Evolutionary conservation across 257 asterid genomes (phyloP).

Genomic region (Solanum ahanhuiri): DNA sequence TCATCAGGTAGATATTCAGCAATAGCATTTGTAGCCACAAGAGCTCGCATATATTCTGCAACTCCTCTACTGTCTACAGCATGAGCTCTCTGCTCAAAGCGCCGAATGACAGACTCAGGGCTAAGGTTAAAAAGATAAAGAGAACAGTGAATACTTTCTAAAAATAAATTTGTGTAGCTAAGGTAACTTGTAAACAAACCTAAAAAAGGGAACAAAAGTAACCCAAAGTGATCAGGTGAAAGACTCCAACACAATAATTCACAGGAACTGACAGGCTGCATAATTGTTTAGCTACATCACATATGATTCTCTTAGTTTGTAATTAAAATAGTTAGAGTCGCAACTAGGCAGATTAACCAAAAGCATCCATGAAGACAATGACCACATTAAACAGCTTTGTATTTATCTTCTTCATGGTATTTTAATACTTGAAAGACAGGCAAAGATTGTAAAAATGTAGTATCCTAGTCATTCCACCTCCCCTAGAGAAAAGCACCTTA

Average conservation of each 20-base stretch:
- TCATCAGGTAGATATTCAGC: conserved; percentile 90
- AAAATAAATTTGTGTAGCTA: background rate
- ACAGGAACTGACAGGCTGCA: background rate
- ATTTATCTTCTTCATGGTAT: background rate
- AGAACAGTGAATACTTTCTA: conserved; percentile 11
- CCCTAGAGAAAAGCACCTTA: background rate
- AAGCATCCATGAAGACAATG: background rate
- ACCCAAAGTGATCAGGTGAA: background rate
- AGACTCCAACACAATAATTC: background rate
- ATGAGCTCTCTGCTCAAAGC: conserved; percentile 84
- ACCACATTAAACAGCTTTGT: background rate
- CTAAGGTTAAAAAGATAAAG: conserved; percentile 20
- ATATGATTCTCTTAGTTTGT: background rate
- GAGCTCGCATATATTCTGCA: conserved; percentile 80
- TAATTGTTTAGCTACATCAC: background rate
- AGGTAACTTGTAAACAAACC: background rate
- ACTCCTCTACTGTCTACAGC: conserved; percentile 94
- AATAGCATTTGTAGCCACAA: conserved; percentile 72
- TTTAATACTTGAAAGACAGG: too few species aligned
- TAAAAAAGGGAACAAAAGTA: background rate
- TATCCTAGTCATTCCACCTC: background rate
- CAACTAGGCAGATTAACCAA: background rate
- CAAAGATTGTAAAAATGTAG: background rate
- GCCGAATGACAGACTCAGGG: conserved; percentile 90
- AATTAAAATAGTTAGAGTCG: background rate